phyloP scores from a whole-genome alignment of 2,329 filamentous ascomycete genomes.

The Ophiostoma australiae region DNA sequence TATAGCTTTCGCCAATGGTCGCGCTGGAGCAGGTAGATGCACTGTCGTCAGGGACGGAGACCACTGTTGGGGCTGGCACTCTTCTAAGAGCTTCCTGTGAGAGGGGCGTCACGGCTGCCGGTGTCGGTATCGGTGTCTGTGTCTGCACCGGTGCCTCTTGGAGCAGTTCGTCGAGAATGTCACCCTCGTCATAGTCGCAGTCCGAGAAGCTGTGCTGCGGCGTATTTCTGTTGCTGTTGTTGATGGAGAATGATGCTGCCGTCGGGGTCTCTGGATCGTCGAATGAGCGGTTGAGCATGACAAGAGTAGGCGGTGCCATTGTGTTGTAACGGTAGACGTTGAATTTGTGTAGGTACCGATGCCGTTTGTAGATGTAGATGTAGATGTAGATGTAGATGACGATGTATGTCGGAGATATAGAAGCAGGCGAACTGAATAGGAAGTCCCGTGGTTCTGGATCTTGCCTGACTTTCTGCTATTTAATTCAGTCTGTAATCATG shows the following conservation, averaged over 20 bases:
- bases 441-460: background rate
- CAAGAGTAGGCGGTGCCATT: background rate
- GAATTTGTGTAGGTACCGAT: background rate
- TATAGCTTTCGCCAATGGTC: background rate
- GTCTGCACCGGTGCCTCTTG: constrained; percentile 6
- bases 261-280: background rate
- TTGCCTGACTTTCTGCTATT: background rate
- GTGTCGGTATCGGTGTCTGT: too few species aligned
- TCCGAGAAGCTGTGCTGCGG: background rate
- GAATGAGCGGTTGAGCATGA: background rate
- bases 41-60: constrained; percentile 7
- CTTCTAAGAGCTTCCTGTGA: background rate
- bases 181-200: constrained; percentile 21
- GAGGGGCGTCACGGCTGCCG: background rate
- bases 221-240: background rate
- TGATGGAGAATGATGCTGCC: background rate
- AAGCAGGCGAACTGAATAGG: background rate
- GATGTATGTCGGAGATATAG: background rate
- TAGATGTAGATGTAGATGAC: background rate
- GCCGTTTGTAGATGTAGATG: background rate
- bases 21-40: constrained; percentile 18
- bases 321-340: background rate
- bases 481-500: background rate
- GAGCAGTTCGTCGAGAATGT: constrained; percentile 22
- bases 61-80: background rate